phyloP scores from a whole-genome alignment of 495 filamentous ascomycete genomes.

The Cryomyces antarcticus region DNA sequence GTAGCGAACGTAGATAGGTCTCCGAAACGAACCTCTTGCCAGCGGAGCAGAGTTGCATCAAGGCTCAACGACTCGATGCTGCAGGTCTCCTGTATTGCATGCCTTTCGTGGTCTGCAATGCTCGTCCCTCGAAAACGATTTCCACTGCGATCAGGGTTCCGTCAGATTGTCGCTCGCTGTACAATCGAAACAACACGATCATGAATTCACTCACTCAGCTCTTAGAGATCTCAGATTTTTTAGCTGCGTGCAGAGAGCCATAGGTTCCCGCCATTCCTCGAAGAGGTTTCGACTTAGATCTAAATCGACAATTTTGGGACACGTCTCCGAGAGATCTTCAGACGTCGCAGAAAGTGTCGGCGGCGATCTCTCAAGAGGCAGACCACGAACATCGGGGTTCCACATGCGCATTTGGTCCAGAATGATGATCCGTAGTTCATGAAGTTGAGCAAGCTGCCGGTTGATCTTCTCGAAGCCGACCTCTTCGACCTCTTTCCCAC shows the following conservation, averaged over 20 bases:
- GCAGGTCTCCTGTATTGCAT: slow-evolving; percentile 3
- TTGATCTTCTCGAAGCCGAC: slow-evolving; percentile 90
- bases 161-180: too few species aligned
- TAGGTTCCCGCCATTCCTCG: slow-evolving; percentile 39
- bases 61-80: slow-evolving; percentile 49
- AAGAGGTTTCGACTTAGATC: slow-evolving; percentile 78
- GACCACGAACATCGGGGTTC: slow-evolving; percentile 18
- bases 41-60: slow-evolving; percentile 48
- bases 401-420: slow-evolving; percentile 53
- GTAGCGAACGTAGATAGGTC: too few species aligned
- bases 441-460: slow-evolving; percentile 51
- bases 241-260: slow-evolving; percentile 47
- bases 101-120: slow-evolving; percentile 8
- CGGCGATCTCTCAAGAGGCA: not conserved
- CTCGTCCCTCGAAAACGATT: slow-evolving; percentile 45
- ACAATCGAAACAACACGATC: not conserved
- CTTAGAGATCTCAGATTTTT: slow-evolving; percentile 39
- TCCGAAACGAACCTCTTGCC: slow-evolving; percentile 35
- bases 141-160: slow-evolving; percentile 27
- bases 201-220: slow-evolving; percentile 37
- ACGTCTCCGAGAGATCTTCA: slow-evolving; percentile 8
- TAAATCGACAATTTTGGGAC: slow-evolving; percentile 50
- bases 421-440: slow-evolving; percentile 59
- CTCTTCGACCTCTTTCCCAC: slow-evolving; percentile 79
- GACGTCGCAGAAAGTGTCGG: not conserved